Percentiles rank a stretch among this genome's conserved stretches.
These are phyloP conservation scores for Leccinum variicolor DNA, from an alignment of 768 basidiomycete species.

Conservation along the genomic window DNA sequence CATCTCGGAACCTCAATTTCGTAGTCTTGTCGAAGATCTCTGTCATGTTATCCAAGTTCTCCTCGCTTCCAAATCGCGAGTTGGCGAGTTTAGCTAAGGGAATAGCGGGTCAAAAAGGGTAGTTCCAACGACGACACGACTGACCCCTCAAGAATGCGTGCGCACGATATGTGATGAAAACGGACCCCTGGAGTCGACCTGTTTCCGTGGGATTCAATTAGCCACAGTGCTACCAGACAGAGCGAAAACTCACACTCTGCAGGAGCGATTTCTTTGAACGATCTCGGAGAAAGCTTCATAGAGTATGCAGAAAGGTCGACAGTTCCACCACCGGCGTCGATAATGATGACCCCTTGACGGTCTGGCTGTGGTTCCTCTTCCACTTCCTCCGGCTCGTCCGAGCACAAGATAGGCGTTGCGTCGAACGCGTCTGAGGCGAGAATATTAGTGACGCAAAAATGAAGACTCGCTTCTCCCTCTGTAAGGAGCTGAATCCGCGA, in stretches of 20 bases:
- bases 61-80: conserved; percentile 27
- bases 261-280: conserved; percentile 35
- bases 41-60: conserved; percentile 30
- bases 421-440: conserved; percentile 31
- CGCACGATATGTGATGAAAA: conserved; percentile 33
- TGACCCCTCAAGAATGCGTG: conserved; percentile 31
- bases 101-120: not conserved
- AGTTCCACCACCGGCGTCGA: conserved; percentile 48
- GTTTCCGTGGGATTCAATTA: not conserved
- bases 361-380: conserved; percentile 11
- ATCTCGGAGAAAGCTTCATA: conserved; percentile 36
- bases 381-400: conserved; percentile 19
- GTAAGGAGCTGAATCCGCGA: conserved; percentile 51
- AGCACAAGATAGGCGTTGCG: conserved; percentile 4
- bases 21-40: conserved; percentile 34
- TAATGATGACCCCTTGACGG: conserved; percentile 37
- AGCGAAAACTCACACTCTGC: conserved; percentile 26
- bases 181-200: conserved; percentile 41
- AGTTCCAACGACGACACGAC: not conserved
- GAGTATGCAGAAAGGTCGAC: conserved; percentile 39
- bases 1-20: conserved; percentile 38
- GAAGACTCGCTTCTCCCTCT: conserved; percentile 54
- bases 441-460: conserved; percentile 51
- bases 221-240: not conserved
- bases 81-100: conserved; percentile 25